phyloP scores from a whole-genome alignment of 108 stramenopile genomes.

The Cyclotella choctawhatcheeana region DNA sequence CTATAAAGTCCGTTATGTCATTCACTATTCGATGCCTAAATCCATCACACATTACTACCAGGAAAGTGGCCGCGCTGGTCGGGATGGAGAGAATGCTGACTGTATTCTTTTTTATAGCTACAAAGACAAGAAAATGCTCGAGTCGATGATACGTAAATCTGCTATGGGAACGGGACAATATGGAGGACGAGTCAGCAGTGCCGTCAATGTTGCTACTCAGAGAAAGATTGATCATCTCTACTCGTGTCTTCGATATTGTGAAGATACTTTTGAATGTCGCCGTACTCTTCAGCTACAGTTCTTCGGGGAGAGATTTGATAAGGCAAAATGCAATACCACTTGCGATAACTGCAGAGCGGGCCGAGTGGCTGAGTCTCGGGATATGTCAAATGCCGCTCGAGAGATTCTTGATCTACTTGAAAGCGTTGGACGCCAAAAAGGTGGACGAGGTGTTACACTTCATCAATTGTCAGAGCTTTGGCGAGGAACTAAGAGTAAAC shows the following conservation, averaged over 20 bases:
- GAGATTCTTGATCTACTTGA: slow-evolving; percentile 62
- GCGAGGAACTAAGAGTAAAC: slow-evolving; percentile 76
- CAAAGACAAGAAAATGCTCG: slow-evolving; percentile 87
- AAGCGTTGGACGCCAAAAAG: slow-evolving; percentile 42
- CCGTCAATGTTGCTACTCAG: slow-evolving; percentile 55
- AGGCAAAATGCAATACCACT: slow-evolving; percentile 73
- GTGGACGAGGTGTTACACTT: slow-evolving; percentile 68
- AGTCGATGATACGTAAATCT: slow-evolving; percentile 85
- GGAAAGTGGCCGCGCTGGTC: slow-evolving; percentile 96
- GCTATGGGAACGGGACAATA: slow-evolving; percentile 37
- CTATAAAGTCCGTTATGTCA: slow-evolving; percentile 89
- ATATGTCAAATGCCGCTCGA: slow-evolving; percentile 67
- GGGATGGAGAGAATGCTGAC: slow-evolving; percentile 92
- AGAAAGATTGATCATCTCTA: slow-evolving; percentile 89
- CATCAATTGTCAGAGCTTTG: slow-evolving; percentile 75
- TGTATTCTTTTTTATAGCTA: slow-evolving; percentile 94
- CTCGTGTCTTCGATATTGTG: slow-evolving; percentile 85
- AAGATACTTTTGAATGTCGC: slow-evolving; percentile 85
- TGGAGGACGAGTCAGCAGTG: too few species aligned
- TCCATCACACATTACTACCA: slow-evolving; percentile 98
- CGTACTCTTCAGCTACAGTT: slow-evolving; percentile 91
- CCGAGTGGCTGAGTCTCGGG: slow-evolving; percentile 59
- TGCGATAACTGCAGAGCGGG: slow-evolving; percentile 90
- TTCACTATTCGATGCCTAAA: slow-evolving; percentile 98
- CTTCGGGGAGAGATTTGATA: slow-evolving; percentile 90